Conservation (phyloP, 352 stramenopile species). For the Pythium apleroticum region DNA sequence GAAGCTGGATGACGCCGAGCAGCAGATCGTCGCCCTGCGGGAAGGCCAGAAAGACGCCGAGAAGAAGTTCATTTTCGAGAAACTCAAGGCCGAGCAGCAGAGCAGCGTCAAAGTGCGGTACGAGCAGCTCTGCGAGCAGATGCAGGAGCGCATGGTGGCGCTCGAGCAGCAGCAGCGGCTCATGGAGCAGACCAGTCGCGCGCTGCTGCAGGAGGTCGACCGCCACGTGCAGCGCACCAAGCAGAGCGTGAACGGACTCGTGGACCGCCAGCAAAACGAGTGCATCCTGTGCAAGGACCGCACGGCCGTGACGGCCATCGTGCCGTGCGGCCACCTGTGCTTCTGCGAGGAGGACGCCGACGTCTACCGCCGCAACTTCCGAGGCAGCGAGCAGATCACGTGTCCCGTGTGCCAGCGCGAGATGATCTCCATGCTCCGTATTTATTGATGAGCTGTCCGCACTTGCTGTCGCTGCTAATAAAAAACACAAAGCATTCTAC, state of each 20-base stretch:
- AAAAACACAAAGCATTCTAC: too few relatives aligned
- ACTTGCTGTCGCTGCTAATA: not conserved
- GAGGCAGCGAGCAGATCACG: constrained; percentile 31
- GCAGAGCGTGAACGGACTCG: constrained; percentile 44
- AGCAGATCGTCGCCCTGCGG: constrained; percentile 39
- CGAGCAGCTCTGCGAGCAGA: constrained; percentile 71
- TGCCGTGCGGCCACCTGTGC: constrained; percentile 81
- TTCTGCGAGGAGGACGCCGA: constrained; percentile 85
- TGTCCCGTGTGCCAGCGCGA: constrained; percentile 84
- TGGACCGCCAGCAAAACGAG: constrained; percentile 58
- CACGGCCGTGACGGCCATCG: constrained; percentile 65
- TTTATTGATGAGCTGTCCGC: constrained; percentile 55
- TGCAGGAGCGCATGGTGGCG: constrained; percentile 64
- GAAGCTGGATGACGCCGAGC: constrained; percentile 49
- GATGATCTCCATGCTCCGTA: constrained; percentile 76
- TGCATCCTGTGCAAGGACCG: constrained; percentile 84
- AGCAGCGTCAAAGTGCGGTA: constrained; percentile 75
- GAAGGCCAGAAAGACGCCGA: constrained; percentile 63
- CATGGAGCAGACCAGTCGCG: constrained; percentile 76
- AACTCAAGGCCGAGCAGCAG: constrained; percentile 69
- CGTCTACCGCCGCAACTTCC: constrained; percentile 52
- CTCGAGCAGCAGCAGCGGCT: constrained; percentile 74
- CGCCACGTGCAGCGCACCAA: constrained; percentile 73
- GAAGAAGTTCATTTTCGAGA: constrained; percentile 72
- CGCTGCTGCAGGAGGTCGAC: constrained; percentile 69